These are phyloP conservation scores for Linnemannia hyalina DNA, from an alignment of 192 early-diverging fungal species.

Conservation along the genomic window DNA sequence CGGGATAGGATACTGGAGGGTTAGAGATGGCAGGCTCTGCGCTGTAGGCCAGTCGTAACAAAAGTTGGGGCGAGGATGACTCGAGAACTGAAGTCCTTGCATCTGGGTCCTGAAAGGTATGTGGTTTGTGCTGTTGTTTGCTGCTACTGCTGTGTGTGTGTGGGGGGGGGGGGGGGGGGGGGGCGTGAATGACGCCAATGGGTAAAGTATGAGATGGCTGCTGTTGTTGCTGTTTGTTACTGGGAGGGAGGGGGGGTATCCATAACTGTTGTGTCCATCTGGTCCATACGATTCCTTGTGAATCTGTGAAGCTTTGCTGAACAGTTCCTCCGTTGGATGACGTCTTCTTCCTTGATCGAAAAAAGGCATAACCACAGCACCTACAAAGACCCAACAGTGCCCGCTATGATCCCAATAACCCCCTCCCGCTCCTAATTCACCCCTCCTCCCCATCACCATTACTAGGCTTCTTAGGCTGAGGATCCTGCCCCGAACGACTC, in stretches of 20 bases:
- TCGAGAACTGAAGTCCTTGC: neutral
- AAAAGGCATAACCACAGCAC: neutral
- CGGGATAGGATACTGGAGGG: too few relatives aligned
- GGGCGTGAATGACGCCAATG: neutral
- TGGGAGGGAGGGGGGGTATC: neutral
- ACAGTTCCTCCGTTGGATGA: too few relatives aligned
- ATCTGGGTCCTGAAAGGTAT: neutral
- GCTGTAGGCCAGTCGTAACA: neutral
- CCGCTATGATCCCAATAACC: neutral
- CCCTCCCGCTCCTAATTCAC: neutral
- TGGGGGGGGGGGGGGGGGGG: too few relatives aligned
- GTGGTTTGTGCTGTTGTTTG: neutral
- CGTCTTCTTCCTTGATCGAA: too few relatives aligned
- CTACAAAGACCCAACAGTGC: neutral
- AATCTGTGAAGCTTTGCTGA: neutral
- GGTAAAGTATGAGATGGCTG: neutral
- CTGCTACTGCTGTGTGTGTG: too few relatives aligned
- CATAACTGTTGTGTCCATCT: neutral
- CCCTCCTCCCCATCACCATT: neutral
- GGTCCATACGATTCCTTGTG: neutral
- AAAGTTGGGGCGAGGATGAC: neutral
- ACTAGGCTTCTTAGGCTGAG: neutral
- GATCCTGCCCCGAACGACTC: neutral
- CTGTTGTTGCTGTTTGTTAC: neutral
- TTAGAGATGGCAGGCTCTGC: too few relatives aligned